Conservation (phyloP, 305 asterid species). For the Lippia alba region DNA sequence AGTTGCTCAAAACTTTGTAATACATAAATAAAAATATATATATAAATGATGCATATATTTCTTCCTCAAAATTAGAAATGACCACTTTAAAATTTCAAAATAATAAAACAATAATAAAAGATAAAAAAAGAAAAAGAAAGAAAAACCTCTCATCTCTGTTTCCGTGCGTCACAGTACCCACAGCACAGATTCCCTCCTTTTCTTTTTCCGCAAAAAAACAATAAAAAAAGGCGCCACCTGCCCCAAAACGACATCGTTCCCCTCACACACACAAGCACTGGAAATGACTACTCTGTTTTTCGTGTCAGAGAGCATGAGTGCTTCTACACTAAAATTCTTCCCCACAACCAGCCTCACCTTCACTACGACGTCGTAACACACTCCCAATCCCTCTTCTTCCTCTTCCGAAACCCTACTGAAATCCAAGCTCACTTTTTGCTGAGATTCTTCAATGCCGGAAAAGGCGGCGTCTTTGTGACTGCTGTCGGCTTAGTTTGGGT, state of each 20-base stretch:
- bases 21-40: no score
- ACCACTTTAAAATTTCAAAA: conserved; percentile 26
- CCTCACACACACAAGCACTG: conserved; percentile 20
- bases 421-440: background rate
- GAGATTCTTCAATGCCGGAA: conserved; percentile 32
- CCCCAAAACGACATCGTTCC: conserved; percentile 33
- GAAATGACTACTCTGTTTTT: conserved; percentile 26
- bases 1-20: no score
- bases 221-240: conserved; percentile 5
- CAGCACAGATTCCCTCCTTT: conserved; percentile 41
- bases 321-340: conserved; percentile 31
- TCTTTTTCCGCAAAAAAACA: conserved; percentile 15
- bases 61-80: background rate
- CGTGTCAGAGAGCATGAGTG: conserved; percentile 47
- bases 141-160: conserved; percentile 32
- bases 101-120: no score
- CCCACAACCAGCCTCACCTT: conserved; percentile 21
- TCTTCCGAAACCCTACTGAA: conserved; percentile 28
- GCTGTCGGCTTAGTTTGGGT: conserved; percentile 39
- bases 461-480: conserved; percentile 43
- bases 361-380: conserved; percentile 44
- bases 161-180: conserved; percentile 42
- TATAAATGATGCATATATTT: no score
- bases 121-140: background rate
- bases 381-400: conserved; percentile 19